Conservation (phyloP, 768 basidiomycete genomes). For the Tricholomella constricta region DNA sequence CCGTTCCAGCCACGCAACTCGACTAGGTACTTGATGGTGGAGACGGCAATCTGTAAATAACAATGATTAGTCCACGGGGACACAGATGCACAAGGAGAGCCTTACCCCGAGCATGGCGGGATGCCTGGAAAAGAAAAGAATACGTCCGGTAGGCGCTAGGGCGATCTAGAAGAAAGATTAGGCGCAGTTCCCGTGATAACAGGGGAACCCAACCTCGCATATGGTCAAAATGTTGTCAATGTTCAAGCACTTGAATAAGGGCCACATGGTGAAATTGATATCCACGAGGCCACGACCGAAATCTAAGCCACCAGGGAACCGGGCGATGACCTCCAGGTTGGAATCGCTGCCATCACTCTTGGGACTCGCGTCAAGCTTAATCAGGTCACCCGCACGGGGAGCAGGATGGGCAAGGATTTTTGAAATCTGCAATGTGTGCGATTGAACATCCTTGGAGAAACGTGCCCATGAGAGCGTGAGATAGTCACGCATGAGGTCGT, state of each 20-base stretch:
- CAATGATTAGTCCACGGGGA: conserved; percentile 3
- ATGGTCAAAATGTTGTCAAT: conserved; percentile 93
- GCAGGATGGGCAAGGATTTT: conserved; percentile 88
- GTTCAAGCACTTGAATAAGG: conserved; percentile 89
- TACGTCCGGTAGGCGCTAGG: conserved; percentile 80
- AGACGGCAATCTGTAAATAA: conserved; percentile 73
- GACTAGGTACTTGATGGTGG: conserved; percentile 87
- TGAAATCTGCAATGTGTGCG: conserved; percentile 87
- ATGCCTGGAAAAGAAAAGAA: conserved; percentile 87
- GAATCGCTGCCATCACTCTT: conserved; percentile 53
- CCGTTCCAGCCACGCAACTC: conserved; percentile 94
- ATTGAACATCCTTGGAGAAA: conserved; percentile 92
- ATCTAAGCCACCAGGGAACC: conserved; percentile 92
- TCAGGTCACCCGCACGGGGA: conserved; percentile 83
- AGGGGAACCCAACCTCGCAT: conserved; percentile 64
- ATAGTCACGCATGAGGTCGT: conserved; percentile 94
- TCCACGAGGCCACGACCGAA: conserved; percentile 90
- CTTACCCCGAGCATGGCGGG: conserved; percentile 87
- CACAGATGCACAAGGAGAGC: neutral
- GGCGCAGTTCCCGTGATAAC: neutral
- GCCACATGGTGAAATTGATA: conserved; percentile 97
- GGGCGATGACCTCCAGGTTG: conserved; percentile 79
- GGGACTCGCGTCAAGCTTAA: conserved; percentile 83
- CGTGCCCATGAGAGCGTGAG: conserved; percentile 95
- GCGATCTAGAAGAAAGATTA: conserved; percentile 83